Conservation (phyloP, 345 rosid genomes). For the Populus davidiana region DNA sequence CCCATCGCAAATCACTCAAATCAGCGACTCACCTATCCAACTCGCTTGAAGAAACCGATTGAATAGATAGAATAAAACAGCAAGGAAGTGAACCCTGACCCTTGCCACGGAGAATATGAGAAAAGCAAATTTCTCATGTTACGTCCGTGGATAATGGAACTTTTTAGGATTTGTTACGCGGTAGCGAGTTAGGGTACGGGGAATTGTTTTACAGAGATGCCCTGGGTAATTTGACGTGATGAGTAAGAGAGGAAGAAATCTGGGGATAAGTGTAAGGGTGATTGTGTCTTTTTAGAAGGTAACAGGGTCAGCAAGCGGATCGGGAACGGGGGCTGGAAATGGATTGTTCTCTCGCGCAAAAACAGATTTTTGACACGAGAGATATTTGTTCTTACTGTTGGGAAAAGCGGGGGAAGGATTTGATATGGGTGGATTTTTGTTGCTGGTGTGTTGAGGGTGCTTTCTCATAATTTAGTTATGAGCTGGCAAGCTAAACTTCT, state of each 20-base stretch:
- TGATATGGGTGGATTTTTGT: too few species aligned
- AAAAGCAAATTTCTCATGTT: neutral
- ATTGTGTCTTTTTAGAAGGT: neutral
- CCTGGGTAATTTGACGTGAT: neutral
- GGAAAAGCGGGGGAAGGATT: too few species aligned
- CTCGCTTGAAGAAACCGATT: neutral
- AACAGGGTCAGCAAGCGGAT: neutral
- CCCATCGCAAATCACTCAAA: constrained; percentile 47
- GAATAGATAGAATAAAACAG: neutral
- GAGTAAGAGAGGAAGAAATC: neutral
- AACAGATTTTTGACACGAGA: neutral
- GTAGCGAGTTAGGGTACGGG: constrained; percentile 3
- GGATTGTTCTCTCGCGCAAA: neutral
- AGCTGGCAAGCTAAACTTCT: too few species aligned
- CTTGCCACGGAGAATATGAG: neutral
- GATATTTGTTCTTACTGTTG: neutral
- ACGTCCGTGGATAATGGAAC: neutral
- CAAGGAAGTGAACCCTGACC: neutral
- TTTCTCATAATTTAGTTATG: too few species aligned
- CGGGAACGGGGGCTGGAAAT: neutral
- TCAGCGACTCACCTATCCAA: neutral
- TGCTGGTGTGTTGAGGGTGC: too few species aligned
- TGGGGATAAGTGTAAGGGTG: neutral
- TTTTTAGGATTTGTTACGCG: neutral
- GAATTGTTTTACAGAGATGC: neutral